Conservation (phyloP, 1,139 yeast genomes). For the Kodamaea ohmeri region DNA sequence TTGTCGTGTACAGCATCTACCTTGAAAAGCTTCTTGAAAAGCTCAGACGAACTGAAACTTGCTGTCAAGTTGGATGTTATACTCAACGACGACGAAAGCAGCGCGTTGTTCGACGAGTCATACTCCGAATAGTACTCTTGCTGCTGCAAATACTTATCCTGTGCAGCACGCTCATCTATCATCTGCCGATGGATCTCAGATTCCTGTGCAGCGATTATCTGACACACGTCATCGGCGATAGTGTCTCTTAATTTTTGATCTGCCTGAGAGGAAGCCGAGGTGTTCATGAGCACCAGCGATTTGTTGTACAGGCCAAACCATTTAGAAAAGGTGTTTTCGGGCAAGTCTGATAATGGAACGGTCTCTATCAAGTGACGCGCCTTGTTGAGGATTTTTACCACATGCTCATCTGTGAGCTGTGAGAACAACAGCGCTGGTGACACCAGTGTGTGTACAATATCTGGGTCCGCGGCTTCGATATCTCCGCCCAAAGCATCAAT, state of each 20-base stretch:
- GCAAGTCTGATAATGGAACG: conserved; percentile 23
- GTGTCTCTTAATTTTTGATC: conserved; percentile 6
- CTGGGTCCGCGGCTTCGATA: conserved; percentile 33
- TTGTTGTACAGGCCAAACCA: conserved; percentile 37
- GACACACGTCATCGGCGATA: conserved; percentile 4
- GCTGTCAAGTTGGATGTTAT: conserved; percentile 32
- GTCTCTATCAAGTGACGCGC: conserved; percentile 30
- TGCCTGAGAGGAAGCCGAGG: conserved; percentile 17
- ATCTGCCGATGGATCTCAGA: conserved; percentile 29
- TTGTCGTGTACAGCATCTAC: conserved; percentile 11
- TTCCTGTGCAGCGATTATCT: conserved; percentile 28
- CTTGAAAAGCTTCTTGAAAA: conserved; percentile 31
- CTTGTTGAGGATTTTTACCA: conserved; percentile 35
- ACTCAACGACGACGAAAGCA: conserved; percentile 40
- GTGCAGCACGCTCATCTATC: conserved; percentile 20
- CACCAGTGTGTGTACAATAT: conserved; percentile 41
- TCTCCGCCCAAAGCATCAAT: conserved; percentile 24
- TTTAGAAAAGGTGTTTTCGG: conserved; percentile 25
- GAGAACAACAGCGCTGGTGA: conserved; percentile 36
- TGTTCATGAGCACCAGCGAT: conserved; percentile 20
- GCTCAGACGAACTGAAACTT: conserved; percentile 30
- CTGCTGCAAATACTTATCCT: conserved; percentile 7
- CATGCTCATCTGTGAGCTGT: conserved; percentile 29
- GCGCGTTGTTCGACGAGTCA: conserved; percentile 21
- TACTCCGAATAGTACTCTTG: conserved; percentile 19